Evolutionary conservation across 208 protist genomes (phyloP), one percentile per base, ranked within the genome.

Genomic region (Acanthamoeba lenticulata): DNA sequence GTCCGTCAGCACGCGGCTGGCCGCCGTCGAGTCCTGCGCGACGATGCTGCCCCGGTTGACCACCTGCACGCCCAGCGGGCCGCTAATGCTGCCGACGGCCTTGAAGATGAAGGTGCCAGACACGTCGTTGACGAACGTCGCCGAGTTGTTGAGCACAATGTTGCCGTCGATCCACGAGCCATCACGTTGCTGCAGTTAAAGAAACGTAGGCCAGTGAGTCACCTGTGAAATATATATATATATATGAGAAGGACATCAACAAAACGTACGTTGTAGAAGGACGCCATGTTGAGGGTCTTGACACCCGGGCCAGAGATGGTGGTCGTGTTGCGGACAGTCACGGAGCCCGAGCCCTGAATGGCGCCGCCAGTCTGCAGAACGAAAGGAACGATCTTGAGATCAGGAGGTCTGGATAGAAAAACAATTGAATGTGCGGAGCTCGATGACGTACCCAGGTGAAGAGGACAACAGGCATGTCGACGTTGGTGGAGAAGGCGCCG

Each of bases 401-500:
- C 45, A 52, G 45, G 45, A 52, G 45, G 15, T 5, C 5, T 5
- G 15, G 45, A 52, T 6, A 69, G 29, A 45, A 42, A 44, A 9
- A 79, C 2, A 72, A 60, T 60, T 27, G 11, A 27, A 60, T 60
- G 11, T 27, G 21, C n/a, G 60, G 60, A 29, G 29, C 17, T 11
- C n/a, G 60, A 69, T 9, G 42, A 24, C 74, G 24, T 38, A 85
- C 74, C 86, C 86, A 92, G 27, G 5, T 34, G 86, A 92, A 92
- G 42, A 74, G 13, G 29, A 24, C 13, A 7, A 74, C 62, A 24
- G 44, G 55, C 52, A 92, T 92, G 62, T 92, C 86, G 2, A 74
- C 55, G 57, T 92, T 92, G 86, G 86, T 92, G 21, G 86, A 92
- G 45, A 92, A 92, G 57, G 86, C 57, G 40, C 86, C 86, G n/a